A percentile compares a stretch with the other conserved stretches of the same genome.
Evolutionary conservation across 805 yeast species (phyloP).

Genomic region (Phaffomyces thermotolerans): DNA sequence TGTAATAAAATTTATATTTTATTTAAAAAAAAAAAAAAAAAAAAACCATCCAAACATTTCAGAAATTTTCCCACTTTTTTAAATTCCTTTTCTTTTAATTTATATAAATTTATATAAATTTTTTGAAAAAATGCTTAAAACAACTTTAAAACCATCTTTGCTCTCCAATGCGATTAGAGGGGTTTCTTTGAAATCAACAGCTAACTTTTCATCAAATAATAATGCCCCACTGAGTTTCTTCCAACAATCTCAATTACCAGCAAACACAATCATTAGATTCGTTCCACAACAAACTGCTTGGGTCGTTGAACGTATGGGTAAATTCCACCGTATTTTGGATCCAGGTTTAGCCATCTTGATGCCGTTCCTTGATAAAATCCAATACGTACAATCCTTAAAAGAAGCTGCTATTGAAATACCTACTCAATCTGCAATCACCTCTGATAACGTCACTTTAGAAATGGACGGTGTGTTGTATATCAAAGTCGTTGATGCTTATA

Average conservation of each 20-base stretch:
- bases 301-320: constrained; percentile 89
- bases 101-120: not conserved
- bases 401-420: constrained; percentile 85
- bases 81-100: no score
- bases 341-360: constrained; percentile 73
- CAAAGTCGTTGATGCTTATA: constrained; percentile 72
- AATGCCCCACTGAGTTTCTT: constrained; percentile 41
- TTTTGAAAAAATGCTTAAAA: not conserved
- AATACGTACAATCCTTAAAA: constrained; percentile 75
- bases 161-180: no score
- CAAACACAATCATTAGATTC: constrained; percentile 66
- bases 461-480: constrained; percentile 80
- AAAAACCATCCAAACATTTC: constrained; percentile 7
- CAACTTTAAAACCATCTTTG: not conserved
- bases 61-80: not conserved
- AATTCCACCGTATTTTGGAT: constrained; percentile 56
- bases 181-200: not conserved
- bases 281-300: constrained; percentile 91
- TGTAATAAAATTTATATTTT: not conserved
- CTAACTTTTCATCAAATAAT: not conserved
- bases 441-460: constrained; percentile 79
- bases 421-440: constrained; percentile 75
- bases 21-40: not conserved
- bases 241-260: constrained; percentile 58
- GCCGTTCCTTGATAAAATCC: constrained; percentile 69